Conservation (phyloP, 352 stramenopile species). For the Albugo laibachii region DNA sequence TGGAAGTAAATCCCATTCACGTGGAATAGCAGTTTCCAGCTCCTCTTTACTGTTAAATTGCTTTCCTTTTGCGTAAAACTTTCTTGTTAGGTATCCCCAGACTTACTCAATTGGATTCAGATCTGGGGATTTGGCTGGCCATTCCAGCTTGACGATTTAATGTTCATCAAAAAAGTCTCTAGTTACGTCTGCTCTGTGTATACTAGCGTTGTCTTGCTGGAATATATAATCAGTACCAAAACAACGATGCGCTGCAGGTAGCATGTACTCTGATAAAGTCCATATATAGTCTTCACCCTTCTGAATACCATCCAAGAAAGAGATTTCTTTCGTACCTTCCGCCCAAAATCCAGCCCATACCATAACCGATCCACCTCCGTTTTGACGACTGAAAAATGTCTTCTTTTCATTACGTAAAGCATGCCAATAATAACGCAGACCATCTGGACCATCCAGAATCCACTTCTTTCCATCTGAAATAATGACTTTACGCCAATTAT, state of each 20-base stretch:
- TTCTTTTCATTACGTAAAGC: constrained; percentile 6
- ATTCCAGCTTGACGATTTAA: constrained; percentile 1
- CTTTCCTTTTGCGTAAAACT: constrained; percentile 5
- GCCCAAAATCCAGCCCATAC: constrained; percentile 10
- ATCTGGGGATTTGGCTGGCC: constrained; percentile 7
- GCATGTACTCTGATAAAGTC: constrained; percentile 11
- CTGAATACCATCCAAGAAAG: constrained; percentile 6
- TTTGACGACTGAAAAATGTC: constrained; percentile 4
- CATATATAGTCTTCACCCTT: constrained; percentile 10
- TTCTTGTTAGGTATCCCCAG: constrained; percentile 3
- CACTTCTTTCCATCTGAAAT: constrained; percentile 25
- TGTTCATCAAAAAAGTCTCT: constrained; percentile 4
- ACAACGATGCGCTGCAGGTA: constrained; percentile 7
- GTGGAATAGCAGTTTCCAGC: too few species aligned
- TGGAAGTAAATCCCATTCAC: too few species aligned
- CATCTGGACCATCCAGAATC: constrained; percentile 18
- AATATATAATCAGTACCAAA: constrained; percentile 7
- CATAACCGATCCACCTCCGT: constrained; percentile 9
- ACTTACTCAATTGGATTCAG: constrained; percentile 10
- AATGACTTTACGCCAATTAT: constrained; percentile 13
- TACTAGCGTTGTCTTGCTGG: constrained; percentile 13
- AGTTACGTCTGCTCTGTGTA: constrained; percentile 5
- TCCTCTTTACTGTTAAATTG: constrained; percentile 3
- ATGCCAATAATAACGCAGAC: constrained; percentile 13
- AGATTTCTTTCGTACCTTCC: constrained; percentile 2